Conservation (phyloP, 2,329 filamentous ascomycete genomes). For the Arachnopeziza araneosa region DNA sequence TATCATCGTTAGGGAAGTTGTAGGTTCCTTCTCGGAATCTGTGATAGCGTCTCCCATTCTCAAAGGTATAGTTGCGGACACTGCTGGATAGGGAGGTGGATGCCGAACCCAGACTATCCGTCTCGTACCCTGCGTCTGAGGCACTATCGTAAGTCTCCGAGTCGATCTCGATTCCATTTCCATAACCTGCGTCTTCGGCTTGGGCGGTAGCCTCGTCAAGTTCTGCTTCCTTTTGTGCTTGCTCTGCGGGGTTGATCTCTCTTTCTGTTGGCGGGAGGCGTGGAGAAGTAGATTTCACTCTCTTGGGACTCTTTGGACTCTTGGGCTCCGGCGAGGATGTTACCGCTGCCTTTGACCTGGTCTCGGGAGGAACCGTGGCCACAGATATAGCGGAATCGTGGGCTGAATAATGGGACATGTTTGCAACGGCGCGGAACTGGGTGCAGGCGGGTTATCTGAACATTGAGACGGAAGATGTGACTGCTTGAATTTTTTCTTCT, state of each 20-base stretch:
- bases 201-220: conserved; percentile 19
- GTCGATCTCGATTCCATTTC: conserved; percentile 22
- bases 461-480: neutral
- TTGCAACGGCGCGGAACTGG: neutral
- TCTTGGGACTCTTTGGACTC: neutral
- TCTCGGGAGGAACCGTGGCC: neutral
- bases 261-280: neutral
- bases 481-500: neutral
- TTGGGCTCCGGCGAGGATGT: neutral
- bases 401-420: neutral
- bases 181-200: conserved; percentile 16
- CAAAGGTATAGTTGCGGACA: conserved; percentile 46
- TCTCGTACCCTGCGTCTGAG: conserved; percentile 28
- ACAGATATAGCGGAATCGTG: neutral
- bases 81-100: conserved; percentile 27
- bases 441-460: neutral
- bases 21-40: conserved; percentile 49
- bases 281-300: neutral
- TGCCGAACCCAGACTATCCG: conserved; percentile 20
- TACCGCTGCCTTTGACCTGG: neutral
- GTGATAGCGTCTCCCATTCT: conserved; percentile 56
- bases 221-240: conserved; percentile 11
- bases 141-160: conserved; percentile 11
- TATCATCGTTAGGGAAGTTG: conserved; percentile 55
- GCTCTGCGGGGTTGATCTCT: neutral